A percentile compares a stretch with the other conserved stretches of the same genome.
Conservation (phyloP, 2,329 filamentous ascomycete species). For the Colletotrichum incanum region DNA sequence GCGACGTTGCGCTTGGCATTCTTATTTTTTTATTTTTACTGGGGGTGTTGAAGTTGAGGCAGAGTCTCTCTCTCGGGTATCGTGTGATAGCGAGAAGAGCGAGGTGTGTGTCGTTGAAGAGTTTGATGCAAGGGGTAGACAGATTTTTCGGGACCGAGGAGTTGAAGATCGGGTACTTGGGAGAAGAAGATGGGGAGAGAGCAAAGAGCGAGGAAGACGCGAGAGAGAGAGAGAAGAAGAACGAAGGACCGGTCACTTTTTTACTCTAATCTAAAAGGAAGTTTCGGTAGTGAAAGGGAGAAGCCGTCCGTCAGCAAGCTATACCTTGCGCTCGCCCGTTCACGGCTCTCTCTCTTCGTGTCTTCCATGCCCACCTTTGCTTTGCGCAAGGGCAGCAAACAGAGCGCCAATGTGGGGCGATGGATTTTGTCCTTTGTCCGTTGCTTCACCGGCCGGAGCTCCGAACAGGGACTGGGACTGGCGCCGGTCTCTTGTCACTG, state of each 20-base stretch:
- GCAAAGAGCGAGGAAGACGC: slow-evolving; percentile 19
- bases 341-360: neutral
- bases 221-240: slow-evolving; percentile 17
- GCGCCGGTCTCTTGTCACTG: neutral
- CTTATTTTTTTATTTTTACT: neutral
- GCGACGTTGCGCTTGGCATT: slow-evolving; percentile 35
- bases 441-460: slow-evolving; percentile 39
- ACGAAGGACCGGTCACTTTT: neutral
- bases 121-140: neutral
- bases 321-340: slow-evolving; percentile 4
- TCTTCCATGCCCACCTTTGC: neutral
- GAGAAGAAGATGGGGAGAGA: neutral
- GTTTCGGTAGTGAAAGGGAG: neutral
- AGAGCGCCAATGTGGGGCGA: slow-evolving; percentile 27
- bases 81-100: slow-evolving; percentile 1
- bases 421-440: slow-evolving; percentile 25
- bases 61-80: neutral
- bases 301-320: slow-evolving; percentile 2
- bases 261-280: neutral
- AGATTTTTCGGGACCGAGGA: slow-evolving; percentile 23
- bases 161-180: neutral
- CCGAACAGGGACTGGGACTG: slow-evolving; percentile 16
- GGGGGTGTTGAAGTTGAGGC: neutral
- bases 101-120: neutral
- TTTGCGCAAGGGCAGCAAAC: slow-evolving; percentile 14